Base-by-base conservation (phyloP, 768 basidiomycete species). In the Aureoboletus auriporus region DNA sequence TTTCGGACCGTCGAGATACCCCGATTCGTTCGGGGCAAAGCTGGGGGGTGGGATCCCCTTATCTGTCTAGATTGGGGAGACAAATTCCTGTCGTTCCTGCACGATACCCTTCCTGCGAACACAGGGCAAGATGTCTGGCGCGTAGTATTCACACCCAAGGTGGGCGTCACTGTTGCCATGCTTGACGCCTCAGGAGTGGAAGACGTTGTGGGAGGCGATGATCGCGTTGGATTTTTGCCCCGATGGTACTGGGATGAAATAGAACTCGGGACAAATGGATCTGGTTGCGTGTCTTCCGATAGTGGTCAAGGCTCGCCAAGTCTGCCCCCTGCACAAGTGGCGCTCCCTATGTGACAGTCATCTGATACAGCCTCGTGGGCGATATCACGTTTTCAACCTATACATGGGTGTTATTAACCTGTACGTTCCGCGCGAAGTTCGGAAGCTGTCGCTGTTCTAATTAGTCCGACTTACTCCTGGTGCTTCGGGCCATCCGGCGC, bases 1-100 rank as follows among this genome's bases (percentile, higher is more conserved):
- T 91, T 92, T 69, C 77, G 83, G 57, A 94, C 92, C 13, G 75
- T 87, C 43, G 75, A 90, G 51, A 73, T 94, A 39, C 92, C 92
- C 43, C 81, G 88, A 28, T 64, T 84, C 43, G 82, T 92, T 16
- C 83, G 86, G 43, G 86, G 80, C 8, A 89, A 85, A 60, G 74
- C 83, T 8, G 76, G 73, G 31, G 80, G 78, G 27, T 94, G 92
- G 92, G 81, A 93, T 57, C 85, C 92, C 2, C 67, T 75, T 11
- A 60, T 82, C 46, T 90, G 86, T 62, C 71, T 94, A 9, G 75
- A 78, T 36, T 93, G 89, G 81, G 89, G 82, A n/a, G 67, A 80
- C 35, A 61, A 57, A 13, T 79, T 90, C 53, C 58, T 94, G 41
- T 57, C 66, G 6, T 84, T 79, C 60, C 58, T 94, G 51, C 68